Evolutionary conservation across 768 basidiomycete genomes (phyloP), one percentile per base, ranked within the genome.

Genomic region (Mycena leptocephala): DNA sequence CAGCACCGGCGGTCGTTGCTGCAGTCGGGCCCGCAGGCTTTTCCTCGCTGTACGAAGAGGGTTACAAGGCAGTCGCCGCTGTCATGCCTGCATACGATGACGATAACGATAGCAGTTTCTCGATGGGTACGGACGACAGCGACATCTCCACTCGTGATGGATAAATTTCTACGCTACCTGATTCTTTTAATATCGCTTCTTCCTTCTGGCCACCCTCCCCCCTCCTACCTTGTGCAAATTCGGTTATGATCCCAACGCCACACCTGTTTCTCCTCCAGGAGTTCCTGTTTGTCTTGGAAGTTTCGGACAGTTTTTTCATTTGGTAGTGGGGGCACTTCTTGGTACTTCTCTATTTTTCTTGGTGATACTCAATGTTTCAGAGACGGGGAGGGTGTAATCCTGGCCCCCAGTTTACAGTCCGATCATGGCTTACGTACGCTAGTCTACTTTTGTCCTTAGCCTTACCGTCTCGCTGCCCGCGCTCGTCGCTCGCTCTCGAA

Each of bases 361-460:
- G n/a, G 26, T 5, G 2, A 32, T 30, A 43, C 24, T 64, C 41
- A 30, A 22, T 64, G 26, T 28, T 64, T 32, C 32, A 30, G 30
- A 46, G 63, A 46, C 24, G 63, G 41, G 63, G 63, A 64, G 63
- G 41, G 64, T 65, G 64, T 65, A 65, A 64, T 11, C 63, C 63
- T 10, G 43, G n/a, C n/a, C n/a, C n/a, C n/a, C n/a, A n/a, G n/a
- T n/a, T n/a, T 20, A 33, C 24, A 39, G 61, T 26, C 61, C 13
- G 61, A 63, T 28, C 39, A 16, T n/a, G n/a, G 61, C 61, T 63
- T 63, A 63, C 24, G 13, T 63, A 63, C 61, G 5, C 33, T 37
- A 59, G 58, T 59, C n/a, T 59, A 35, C 33, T 8, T 22, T 61
- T 37, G 35, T 37, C 30, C 8, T 35, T 39, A 37, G 35, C n/a